These are phyloP conservation scores for Lipomyces spencermartinsiae DNA, from an alignment of 805 yeast genomes.

Conservation along the genomic window DNA sequence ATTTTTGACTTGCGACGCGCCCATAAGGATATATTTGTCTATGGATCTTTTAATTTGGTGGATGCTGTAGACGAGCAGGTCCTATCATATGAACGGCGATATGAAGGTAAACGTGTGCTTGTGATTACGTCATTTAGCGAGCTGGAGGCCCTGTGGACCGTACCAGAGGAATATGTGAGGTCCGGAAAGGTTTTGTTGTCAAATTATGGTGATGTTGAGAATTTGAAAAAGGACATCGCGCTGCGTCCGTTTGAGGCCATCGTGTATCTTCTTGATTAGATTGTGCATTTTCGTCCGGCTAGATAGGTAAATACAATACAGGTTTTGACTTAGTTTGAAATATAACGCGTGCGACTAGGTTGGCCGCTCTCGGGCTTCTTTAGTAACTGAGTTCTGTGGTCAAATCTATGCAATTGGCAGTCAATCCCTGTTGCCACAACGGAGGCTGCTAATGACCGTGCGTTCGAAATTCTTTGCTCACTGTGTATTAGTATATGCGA, in stretches of 20 bases:
- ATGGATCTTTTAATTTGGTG: conserved; percentile 54
- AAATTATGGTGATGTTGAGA: not conserved
- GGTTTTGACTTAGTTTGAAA: too few relatives aligned
- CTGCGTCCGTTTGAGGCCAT: not conserved
- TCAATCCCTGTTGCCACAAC: too few relatives aligned
- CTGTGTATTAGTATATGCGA: too few relatives aligned
- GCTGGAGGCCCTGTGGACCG: not conserved
- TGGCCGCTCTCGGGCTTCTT: too few relatives aligned
- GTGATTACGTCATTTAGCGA: not conserved
- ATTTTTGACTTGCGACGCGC: conserved; percentile 53
- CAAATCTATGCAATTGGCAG: too few relatives aligned
- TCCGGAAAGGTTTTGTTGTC: not conserved
- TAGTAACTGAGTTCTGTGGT: too few relatives aligned
- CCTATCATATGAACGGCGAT: not conserved
- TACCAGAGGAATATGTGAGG: not conserved
- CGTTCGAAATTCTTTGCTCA: too few relatives aligned
- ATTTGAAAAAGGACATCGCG: not conserved
- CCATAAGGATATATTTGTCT: conserved; percentile 52
- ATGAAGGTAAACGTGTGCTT: not conserved
- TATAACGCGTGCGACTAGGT: too few relatives aligned
- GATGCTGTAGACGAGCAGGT: conserved; percentile 42
- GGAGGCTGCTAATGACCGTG: too few relatives aligned
- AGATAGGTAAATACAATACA: too few relatives aligned
- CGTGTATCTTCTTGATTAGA: not conserved
- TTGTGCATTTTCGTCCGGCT: too few relatives aligned